Base-by-base conservation (phyloP, 2,329 filamentous ascomycete genomes). In the Arthrobotrys sphaeroides region DNA sequence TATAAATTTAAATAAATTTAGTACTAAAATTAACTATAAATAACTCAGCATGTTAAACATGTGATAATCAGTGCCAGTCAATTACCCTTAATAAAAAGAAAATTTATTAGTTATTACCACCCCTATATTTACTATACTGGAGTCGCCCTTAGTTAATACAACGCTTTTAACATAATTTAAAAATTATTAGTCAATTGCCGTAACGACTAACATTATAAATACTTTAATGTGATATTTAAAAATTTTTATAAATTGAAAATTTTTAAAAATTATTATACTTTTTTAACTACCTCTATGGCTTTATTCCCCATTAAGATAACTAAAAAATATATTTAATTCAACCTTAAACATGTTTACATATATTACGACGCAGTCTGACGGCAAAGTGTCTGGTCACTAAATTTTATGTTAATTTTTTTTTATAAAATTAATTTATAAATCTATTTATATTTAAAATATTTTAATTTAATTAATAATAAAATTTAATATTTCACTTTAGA, bases 361-460 rank as follows among this genome's bases (percentile, higher is more conserved):
- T 51, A 26, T 13, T 51, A 28, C 47, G 24, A 24, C 24, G 47
- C 49, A 36, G 24, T 26, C 26, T 55, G 26, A 20, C 28, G 16
- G n/a, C 31, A 26, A 33, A 55, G 49, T 28, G 28, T 9, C 47
- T 51, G 18, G 9, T 24, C 49, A 20, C 49, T 55, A 55, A 55
- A 55, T 33, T 55, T 55, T 31, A 45, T 45, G 42, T 45, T 45
- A 45, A 55, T 55, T 55, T 55, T 55, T 55, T 55, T 55, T 55
- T 55, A 55, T 38, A 38, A 55, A 31, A 33, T 55, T 55, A 55
- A 55, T 51, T 51, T 51, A 51, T 55, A 55, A 55, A 55, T 55
- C 26, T n/a, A 28, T 55, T 55, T 36, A 28, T 55, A 16, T 55
- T 36, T 55, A 55, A 55, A 33, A 55, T 55, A 55, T 55, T 55